Base-by-base conservation (phyloP, 2,329 filamentous ascomycete species). In the Microthyrium microscopicum region DNA sequence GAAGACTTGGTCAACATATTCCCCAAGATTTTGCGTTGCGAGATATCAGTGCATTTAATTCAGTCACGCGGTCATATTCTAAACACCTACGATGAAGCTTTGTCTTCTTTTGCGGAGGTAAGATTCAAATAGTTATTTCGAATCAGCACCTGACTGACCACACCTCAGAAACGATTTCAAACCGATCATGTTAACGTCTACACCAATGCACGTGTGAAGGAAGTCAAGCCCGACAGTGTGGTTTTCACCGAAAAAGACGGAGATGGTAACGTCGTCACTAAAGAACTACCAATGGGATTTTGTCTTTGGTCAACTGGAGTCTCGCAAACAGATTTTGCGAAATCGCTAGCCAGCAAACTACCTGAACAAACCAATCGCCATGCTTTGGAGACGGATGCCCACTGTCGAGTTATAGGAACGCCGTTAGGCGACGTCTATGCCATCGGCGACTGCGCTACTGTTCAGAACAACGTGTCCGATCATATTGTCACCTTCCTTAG, bases 231-330 rank as follows among this genome's bases (percentile, higher is more conserved):
- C 0, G 83, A 95, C 53, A 79, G 72, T 47, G 93, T 98, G 39
- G 57, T 93, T 17, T 98, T 93, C 58, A 79, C 77, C 0, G 85
- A 98, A 53, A 77, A 81, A 48, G 64, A 66, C 31, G 70, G 79
- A 3, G 62, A 83, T 34, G 84, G 83, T 27, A 70, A 73, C 20
- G 55, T 75, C 0, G 46, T 93, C n/a, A 78, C 74, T 17, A 98
- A 98, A 53, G 89, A 98, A 47, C 71, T 98, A 0, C 87, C 89
- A 0, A 85, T 83, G 64, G 89, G 84, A 19, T 93, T 98, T 60
- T 95, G 89, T 46, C 65, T 98, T 11, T 98, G 89, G 89, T 95
- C 89, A 0, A 98, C 89, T 1, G 89, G 89, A 40, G 87, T 98
- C 24, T 33, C 85, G 0, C 89, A 92, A 51, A 80, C 82, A 4